These are phyloP conservation scores for Coccinonectria pachysandricola DNA, from an alignment of 2,329 filamentous ascomycete species.

Conservation along the genomic window DNA sequence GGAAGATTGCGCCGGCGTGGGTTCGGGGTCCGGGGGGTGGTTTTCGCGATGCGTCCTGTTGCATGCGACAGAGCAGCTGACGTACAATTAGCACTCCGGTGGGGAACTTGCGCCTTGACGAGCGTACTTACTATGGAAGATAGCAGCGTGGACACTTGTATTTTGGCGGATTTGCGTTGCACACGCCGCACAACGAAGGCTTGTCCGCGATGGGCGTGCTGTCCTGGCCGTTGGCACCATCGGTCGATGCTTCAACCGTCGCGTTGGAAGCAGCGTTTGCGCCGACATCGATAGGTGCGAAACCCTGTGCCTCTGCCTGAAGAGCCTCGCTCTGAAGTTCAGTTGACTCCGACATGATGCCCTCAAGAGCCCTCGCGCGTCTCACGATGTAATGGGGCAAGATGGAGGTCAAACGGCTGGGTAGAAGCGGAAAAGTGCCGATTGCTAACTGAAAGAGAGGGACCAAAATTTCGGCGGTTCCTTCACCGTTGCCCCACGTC, in stretches of 20 bases:
- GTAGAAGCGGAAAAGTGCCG: no score
- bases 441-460: no score
- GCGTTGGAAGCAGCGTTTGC: background rate
- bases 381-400: no score
- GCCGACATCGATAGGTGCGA: background rate
- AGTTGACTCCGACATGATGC: no score
- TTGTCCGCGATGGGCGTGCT: constrained; percentile 4
- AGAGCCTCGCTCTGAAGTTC: no score
- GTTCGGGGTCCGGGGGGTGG: constrained; percentile 32
- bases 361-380: no score
- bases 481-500: background rate
- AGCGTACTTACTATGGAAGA: constrained; percentile 42
- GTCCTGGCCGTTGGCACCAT: constrained; percentile 2
- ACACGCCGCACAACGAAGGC: constrained; percentile 38
- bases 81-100: constrained; percentile 2
- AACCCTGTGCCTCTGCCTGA: no score
- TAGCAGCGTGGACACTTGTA: constrained; percentile 55
- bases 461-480: no score
- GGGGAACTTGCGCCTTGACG: no score
- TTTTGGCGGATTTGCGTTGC: constrained; percentile 39
- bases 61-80: constrained; percentile 50
- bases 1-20: constrained; percentile 9
- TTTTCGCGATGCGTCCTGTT: constrained; percentile 41
- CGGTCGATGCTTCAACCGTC: no score
- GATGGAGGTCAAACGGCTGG: no score